Conservation (phyloP, 2,329 filamentous ascomycete genomes). For the Aspergillus aculeatus region DNA sequence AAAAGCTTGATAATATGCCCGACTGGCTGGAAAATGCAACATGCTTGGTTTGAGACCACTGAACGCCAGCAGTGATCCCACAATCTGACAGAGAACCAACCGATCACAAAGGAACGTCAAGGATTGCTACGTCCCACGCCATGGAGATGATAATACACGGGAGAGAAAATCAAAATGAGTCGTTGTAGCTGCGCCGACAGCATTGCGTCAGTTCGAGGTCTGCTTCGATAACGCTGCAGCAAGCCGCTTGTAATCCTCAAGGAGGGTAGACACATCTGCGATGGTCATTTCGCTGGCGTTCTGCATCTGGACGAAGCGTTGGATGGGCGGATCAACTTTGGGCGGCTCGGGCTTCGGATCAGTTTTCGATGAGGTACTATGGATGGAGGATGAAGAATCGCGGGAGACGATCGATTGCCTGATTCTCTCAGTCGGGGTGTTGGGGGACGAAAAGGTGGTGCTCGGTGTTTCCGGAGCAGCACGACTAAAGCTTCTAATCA, state of each 20-base stretch:
- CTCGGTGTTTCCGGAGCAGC: constrained; percentile 40
- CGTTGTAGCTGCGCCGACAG: background rate
- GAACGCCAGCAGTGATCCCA: constrained; percentile 22
- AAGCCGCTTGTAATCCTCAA: constrained; percentile 72
- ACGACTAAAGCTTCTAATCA: constrained; percentile 73
- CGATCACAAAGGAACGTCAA: background rate
- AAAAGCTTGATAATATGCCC: background rate
- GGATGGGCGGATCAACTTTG: constrained; percentile 59
- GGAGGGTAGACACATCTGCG: constrained; percentile 69
- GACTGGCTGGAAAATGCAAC: constrained; percentile 7
- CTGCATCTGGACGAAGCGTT: constrained; percentile 70
- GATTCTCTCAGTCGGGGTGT: constrained; percentile 42
- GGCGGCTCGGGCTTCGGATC: background rate
- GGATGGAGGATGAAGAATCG: constrained; percentile 14
- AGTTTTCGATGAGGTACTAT: background rate
- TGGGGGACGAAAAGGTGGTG: constrained; percentile 36
- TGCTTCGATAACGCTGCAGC: constrained; percentile 62
- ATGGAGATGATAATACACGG: background rate
- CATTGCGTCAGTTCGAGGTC: constrained; percentile 17
- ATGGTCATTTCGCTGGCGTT: constrained; percentile 69
- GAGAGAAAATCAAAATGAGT: background rate
- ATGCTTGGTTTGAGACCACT: constrained; percentile 6
- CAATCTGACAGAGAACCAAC: constrained; percentile 6
- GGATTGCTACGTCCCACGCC: background rate
- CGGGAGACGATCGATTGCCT: constrained; percentile 23